Base-by-base conservation (phyloP, 2,329 filamentous ascomycete species). In the Aspergillus pseudoterreus region DNA sequence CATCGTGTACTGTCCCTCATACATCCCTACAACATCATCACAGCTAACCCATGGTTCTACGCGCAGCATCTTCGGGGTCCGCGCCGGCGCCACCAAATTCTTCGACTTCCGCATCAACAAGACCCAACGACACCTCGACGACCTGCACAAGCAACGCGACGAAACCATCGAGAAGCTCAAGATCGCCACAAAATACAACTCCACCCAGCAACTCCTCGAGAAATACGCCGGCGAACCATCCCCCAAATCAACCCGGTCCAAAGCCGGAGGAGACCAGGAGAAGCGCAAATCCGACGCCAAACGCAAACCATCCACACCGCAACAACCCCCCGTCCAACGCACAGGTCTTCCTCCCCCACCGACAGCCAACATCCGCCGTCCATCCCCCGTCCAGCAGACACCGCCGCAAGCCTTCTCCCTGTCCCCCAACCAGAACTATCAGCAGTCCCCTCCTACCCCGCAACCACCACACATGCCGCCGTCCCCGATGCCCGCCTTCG, bases 101-200 rank as follows among this genome's bases (percentile, higher is more conserved):
- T 99, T 90, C 74, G 87, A 86, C 61, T 95, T 88, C 68, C 88
- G 90, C 55, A 86, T 94, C 62, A 82, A 86, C 19, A 83, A 78
- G 14, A 79, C 88, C 10, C 82, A 87, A 59, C 71, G 78, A 36
- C 81, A 86, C 38, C 79, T 97, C 27, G 87, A 92, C 61, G 82
- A 82, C 17, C 81, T 92, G 33, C 84, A 92, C 63, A 82, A 84
- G 49, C 88, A 96, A 70, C 85, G 92, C 49, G 84, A 88, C 53
- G 84, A 84, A 62, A 96, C 92, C 2, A 97, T 99, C 58, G 87
- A 95, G 68, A 92, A 92, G 72, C 83, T 99, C 57, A 99, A 99
- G 73, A 85, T 87, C 52, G 92, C 92, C 22, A 99, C 94, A 32
- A 96, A 89, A 70, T 99, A 96, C 75, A 90, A 97, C 71, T 94